These are phyloP conservation scores for Penicillium sp. DNA, from an alignment of 2,329 filamentous ascomycete genomes.

Conservation along the genomic window DNA sequence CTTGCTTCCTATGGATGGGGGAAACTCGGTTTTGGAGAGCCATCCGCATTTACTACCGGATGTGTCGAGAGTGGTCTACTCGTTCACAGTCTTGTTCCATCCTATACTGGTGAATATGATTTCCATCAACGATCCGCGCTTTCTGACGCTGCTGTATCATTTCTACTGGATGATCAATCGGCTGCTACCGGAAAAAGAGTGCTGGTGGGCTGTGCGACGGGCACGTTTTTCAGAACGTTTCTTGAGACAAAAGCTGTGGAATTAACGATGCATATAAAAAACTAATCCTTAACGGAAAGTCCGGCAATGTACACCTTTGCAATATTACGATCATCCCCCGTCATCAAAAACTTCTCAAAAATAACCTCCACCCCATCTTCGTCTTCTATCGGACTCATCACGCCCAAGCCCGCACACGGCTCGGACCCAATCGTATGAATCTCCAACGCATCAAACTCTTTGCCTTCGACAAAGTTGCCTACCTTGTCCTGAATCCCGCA, in stretches of 20 bases:
- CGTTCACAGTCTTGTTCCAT: conserved; percentile 8
- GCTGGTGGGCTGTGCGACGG: conserved; percentile 9
- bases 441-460: conserved; percentile 59
- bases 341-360: conserved; percentile 64
- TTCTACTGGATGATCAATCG: conserved; percentile 3
- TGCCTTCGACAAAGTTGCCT: conserved; percentile 56
- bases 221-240: not conserved
- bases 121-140: conserved; percentile 1
- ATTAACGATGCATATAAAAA: not conserved
- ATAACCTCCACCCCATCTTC: conserved; percentile 45
- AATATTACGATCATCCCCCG: conserved; percentile 62
- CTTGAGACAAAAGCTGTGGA: conserved; percentile 5
- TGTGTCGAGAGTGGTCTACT: conserved; percentile 3
- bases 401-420: conserved; percentile 24
- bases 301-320: conserved; percentile 53
- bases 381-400: conserved; percentile 54
- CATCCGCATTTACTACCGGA: conserved; percentile 2
- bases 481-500: conserved; percentile 52
- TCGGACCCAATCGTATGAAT: conserved; percentile 39
- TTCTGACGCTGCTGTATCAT: conserved; percentile 6
- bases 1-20: not conserved
- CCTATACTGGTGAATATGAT: conserved; percentile 3
- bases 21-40: not conserved
- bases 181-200: conserved; percentile 4
- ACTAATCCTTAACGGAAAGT: conserved; percentile 27